A percentile compares a stretch with the other conserved stretches of the same genome.
These are phyloP conservation scores for Spathaspora arborariae DNA, from an alignment of 805 yeast species.

Conservation along the genomic window DNA sequence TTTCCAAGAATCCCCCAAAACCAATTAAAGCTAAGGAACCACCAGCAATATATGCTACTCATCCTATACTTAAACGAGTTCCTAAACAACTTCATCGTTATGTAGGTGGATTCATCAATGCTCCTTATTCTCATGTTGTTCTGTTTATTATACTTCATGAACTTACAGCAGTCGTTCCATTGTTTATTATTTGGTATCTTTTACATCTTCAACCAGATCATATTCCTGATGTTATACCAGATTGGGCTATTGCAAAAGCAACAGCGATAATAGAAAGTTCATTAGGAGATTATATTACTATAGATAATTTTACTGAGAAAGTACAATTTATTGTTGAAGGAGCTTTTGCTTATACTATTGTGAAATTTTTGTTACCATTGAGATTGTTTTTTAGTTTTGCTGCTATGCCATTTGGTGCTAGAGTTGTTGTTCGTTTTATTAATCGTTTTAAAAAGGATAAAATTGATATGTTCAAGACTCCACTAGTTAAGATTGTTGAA, in stretches of 20 bases:
- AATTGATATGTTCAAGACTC: constrained; percentile 8
- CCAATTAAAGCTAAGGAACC: background rate
- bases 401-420: constrained; percentile 57
- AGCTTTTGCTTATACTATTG: constrained; percentile 69
- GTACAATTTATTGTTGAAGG: constrained; percentile 62
- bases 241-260: constrained; percentile 60
- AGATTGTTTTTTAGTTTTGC: constrained; percentile 48
- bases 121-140: constrained; percentile 59
- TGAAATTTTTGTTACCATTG: constrained; percentile 55
- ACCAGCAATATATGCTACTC: constrained; percentile 2
- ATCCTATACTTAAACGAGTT: constrained; percentile 27
- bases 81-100: constrained; percentile 51
- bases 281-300: constrained; percentile 22
- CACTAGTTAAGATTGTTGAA: background rate
- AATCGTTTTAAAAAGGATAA: background rate
- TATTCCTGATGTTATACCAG: constrained; percentile 53
- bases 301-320: constrained; percentile 45
- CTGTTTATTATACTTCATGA: constrained; percentile 71
- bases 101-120: constrained; percentile 45
- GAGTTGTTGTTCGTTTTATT: constrained; percentile 46
- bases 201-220: constrained; percentile 53
- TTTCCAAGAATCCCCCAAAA: background rate
- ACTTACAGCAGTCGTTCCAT: constrained; percentile 68
- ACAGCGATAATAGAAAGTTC: constrained; percentile 52
- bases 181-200: constrained; percentile 63